phyloP scores from a whole-genome alignment of 495 filamentous ascomycete genomes.

The Apodospora peruviana region DNA sequence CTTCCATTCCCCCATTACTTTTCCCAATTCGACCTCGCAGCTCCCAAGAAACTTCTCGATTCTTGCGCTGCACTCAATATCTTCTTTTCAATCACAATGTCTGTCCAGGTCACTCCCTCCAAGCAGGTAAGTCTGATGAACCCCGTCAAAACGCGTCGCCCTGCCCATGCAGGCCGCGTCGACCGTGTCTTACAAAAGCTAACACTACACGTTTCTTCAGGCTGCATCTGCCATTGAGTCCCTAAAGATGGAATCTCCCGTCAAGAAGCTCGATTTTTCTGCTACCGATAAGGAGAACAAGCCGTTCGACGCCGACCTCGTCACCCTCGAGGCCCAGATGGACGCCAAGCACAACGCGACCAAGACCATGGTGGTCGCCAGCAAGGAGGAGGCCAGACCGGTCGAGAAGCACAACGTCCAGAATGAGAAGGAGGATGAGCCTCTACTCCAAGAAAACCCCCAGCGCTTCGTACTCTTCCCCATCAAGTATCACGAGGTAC shows the following conservation, averaged over 20 bases:
- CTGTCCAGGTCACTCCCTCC: conserved; percentile 72
- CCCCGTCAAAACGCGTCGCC: conserved; percentile 5
- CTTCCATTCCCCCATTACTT: background rate
- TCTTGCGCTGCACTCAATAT: conserved; percentile 3
- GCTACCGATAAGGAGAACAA: conserved; percentile 78
- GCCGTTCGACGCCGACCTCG: conserved; percentile 51
- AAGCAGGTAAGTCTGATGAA: conserved; percentile 61
- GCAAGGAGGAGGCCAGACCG: too few relatives aligned
- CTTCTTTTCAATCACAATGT: conserved; percentile 43
- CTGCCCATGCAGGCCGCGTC: conserved; percentile 8
- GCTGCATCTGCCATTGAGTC: conserved; percentile 77
- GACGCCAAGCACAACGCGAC: conserved; percentile 46
- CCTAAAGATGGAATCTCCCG: conserved; percentile 89
- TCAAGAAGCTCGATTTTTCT: conserved; percentile 81
- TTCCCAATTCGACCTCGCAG: conserved; percentile 4
- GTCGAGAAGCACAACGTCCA: conserved; percentile 57
- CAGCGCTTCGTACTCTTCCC: conserved; percentile 97
- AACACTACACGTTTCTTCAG: conserved; percentile 46
- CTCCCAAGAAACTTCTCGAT: conserved; percentile 1
- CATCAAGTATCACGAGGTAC: conserved; percentile 98
- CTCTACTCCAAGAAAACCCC: conserved; percentile 90
- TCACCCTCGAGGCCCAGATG: conserved; percentile 50
- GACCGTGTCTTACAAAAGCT: conserved; percentile 20
- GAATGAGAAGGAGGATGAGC: conserved; percentile 73
- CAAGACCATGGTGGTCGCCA: conserved; percentile 22